Base-by-base conservation (phyloP, 1,284 basidiomycete species). In the Sanghuangporus baumii region DNA sequence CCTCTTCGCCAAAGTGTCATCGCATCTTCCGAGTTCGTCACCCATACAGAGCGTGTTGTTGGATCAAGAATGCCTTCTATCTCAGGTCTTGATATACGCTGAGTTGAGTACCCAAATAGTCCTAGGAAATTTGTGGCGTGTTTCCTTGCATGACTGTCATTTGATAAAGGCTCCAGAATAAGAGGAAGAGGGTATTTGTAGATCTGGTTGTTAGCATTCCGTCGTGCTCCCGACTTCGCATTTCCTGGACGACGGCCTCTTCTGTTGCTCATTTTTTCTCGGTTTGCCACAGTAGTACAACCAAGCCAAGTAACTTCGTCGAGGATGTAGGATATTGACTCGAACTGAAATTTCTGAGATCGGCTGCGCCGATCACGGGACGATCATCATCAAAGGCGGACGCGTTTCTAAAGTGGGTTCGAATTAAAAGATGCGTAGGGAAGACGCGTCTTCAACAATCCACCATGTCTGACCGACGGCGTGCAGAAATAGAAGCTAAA, bases 401-500 rank as follows among this genome's bases (percentile, higher is more conserved):
- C 57, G 57, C 57, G 57, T 37, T 55, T 11, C 9, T 7, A n/a
- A 11, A 46, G n/a, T n/a, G n/a, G n/a, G n/a, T n/a, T n/a, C n/a
- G n/a, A n/a, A n/a, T n/a, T n/a, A n/a, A n/a, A n/a, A n/a, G n/a
- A n/a, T n/a, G n/a, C n/a, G n/a, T n/a, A n/a, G n/a, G n/a, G 20
- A 16, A 46, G 43, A 43, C 55, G 37, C 43, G 55, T 48, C 36
- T 23, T 56, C 12, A 12, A 6, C 37, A 18, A 26, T 18, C 46
- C 31, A 57, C n/a, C 23, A 62, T 62, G 60, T 56, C 55, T n/a
- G 61, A 57, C 47, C 59, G 50, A 69, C 62, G 69, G 61, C 66
- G 69, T 66, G 68, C 88, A 69, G 95, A 98, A 76, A 93, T 98
- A 66, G 94, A 96, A 75, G 92, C 89, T 47, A 99, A 98, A 76